A percentile compares a stretch with the other conserved stretches of the same genome.
phyloP scores from a whole-genome alignment of 106 monocot genomes.

The Acorus calamus region DNA sequence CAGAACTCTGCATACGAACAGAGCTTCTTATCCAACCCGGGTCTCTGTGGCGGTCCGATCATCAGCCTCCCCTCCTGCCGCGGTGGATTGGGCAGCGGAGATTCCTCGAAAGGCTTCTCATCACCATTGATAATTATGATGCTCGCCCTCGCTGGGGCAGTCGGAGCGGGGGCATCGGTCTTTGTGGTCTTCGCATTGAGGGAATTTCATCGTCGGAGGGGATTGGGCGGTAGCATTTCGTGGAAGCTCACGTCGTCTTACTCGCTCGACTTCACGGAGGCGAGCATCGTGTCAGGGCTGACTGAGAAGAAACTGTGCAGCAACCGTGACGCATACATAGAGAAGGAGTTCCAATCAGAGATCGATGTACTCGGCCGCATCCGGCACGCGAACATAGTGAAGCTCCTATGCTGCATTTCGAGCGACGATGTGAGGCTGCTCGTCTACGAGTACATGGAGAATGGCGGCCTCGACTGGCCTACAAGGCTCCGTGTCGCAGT shows the following conservation, averaged over 20 bases:
- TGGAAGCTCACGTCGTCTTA: conserved; percentile 56
- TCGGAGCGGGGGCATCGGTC: conserved; percentile 12
- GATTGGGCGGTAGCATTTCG: background rate
- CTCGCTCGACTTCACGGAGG: conserved; percentile 25
- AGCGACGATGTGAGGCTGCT: conserved; percentile 25
- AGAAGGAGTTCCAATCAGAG: conserved; percentile 47
- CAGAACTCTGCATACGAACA: conserved; percentile 13
- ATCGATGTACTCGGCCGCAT: conserved; percentile 35
- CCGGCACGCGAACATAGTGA: conserved; percentile 47
- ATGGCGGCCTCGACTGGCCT: conserved; percentile 50
- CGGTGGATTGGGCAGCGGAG: background rate
- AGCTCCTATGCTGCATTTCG: conserved; percentile 37
- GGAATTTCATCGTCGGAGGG: conserved; percentile 4
- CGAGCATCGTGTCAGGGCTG: conserved; percentile 21
- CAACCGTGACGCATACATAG: conserved; percentile 16
- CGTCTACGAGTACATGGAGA: conserved; percentile 58
- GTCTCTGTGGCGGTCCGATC: conserved; percentile 24
- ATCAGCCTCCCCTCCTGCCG: conserved; percentile 16
- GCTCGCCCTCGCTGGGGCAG: conserved; percentile 17
- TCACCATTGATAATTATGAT: background rate
- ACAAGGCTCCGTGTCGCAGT: conserved; percentile 37
- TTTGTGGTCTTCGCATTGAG: conserved; percentile 22
- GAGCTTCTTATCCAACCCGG: conserved; percentile 37
- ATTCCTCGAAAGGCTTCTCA: conserved; percentile 5
- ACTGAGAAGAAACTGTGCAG: conserved; percentile 27